These are phyloP conservation scores for Thalassiosira ordinaria DNA, from an alignment of 352 stramenopile genomes.

Conservation along the genomic window DNA sequence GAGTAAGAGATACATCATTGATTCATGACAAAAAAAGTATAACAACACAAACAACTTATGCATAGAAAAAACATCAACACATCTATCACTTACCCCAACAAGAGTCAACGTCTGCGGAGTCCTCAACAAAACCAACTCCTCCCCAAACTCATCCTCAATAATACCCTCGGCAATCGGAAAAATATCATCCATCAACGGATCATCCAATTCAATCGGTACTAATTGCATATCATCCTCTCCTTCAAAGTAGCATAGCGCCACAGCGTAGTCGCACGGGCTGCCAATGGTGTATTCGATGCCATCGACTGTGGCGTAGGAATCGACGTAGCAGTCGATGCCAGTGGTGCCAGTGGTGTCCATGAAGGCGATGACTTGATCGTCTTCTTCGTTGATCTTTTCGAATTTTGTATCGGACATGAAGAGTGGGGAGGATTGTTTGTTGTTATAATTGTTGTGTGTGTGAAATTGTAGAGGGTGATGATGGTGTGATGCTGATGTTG, in stretches of 20 bases:
- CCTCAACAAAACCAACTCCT: slow-evolving; percentile 79
- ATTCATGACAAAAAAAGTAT: too few species aligned
- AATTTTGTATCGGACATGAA: slow-evolving; percentile 41
- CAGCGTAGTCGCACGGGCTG: slow-evolving; percentile 79
- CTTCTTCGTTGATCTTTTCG: slow-evolving; percentile 55
- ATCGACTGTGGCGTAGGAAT: slow-evolving; percentile 70
- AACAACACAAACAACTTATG: too few species aligned
- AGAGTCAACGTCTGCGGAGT: slow-evolving; percentile 85
- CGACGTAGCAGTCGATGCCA: slow-evolving; percentile 84
- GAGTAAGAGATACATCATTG: slow-evolving; percentile 11
- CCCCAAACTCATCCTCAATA: slow-evolving; percentile 84
- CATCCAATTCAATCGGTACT: slow-evolving; percentile 78
- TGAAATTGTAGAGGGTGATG: not conserved
- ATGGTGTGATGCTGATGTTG: not conserved
- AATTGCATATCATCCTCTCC: slow-evolving; percentile 62
- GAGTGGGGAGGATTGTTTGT: not conserved
- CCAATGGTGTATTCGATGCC: slow-evolving; percentile 84
- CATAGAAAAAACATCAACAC: slow-evolving; percentile 4
- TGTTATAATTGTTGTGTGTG: slow-evolving; percentile 1
- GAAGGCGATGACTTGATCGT: slow-evolving; percentile 77
- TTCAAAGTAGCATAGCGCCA: slow-evolving; percentile 83
- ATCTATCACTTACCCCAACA: slow-evolving; percentile 63
- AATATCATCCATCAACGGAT: slow-evolving; percentile 83
- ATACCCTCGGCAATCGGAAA: slow-evolving; percentile 82
- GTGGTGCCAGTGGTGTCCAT: slow-evolving; percentile 62